Base-by-base conservation (phyloP, 768 basidiomycete genomes). In the Mycena haematopus region DNA sequence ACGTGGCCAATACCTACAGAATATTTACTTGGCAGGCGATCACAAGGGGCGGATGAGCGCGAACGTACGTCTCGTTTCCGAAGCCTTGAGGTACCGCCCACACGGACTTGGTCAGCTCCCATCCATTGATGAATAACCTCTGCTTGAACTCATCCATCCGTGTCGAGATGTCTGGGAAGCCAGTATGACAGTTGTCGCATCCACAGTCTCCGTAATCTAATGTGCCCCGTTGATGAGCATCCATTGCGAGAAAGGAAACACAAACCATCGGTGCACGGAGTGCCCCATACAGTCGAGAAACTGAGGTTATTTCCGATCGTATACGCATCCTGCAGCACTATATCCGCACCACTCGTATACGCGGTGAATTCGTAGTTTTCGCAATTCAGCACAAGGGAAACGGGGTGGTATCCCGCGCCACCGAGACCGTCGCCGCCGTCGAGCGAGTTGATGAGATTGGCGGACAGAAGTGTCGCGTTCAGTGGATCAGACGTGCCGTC, bases 51-150 rank as follows among this genome's bases (percentile, higher is more conserved):
- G 15, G 40, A 38, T 31, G 3, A 21, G 33, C 21, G n/a, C 11
- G 11, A 27, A 75, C 38, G 65, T 75, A 90, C 75, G 83, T 84
- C 40, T 75, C 74, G 58, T 81, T 82, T 27, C 90, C 89, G 70
- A 93, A 93, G 0, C 82, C 91, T 73, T 93, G 92, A 0, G 91
- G 89, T 1, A 93, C 91, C 2, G 87, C 86, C 92, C 91, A 93
- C 0, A 92, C 80, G 1, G 88, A 83, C 70, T 90, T 87, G 6
- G 81, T 84, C 13, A 84, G 77, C 65, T 87, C 86, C 86, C 89
- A 89, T 2, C 88, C 89, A 64, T 88, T 82, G 51, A 83, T 78
- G 62, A 84, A 82, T 17, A 88, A 68, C 22, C 90, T 79, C 52
- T 86, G 76, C 51, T 75, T 75, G 74, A 88, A 92, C 60, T 87